phyloP scores from a whole-genome alignment of 1,139 yeast species.

The Suhomyces anneliseae region DNA sequence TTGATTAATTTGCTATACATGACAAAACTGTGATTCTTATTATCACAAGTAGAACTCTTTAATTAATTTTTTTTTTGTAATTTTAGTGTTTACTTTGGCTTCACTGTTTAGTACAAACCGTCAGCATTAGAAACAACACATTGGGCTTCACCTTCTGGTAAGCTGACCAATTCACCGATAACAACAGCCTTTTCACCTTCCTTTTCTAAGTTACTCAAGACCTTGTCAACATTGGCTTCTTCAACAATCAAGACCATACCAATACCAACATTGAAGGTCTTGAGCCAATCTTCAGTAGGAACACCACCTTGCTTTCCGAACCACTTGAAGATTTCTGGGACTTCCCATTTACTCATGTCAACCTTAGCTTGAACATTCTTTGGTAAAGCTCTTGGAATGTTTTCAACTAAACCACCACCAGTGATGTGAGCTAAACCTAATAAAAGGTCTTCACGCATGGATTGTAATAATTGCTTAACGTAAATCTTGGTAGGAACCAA shows the following conservation, averaged over 20 bases:
- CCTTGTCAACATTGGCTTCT: conserved; percentile 58
- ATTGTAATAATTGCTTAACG: conserved; percentile 83
- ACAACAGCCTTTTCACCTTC: conserved; percentile 76
- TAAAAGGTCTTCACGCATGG: conserved; percentile 64
- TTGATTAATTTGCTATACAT: too few species aligned
- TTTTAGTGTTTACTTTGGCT: neutral
- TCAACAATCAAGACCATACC: conserved; percentile 94
- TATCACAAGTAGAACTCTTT: neutral
- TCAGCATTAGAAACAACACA: conserved; percentile 69
- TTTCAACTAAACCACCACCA: conserved; percentile 97
- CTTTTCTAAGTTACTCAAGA: conserved; percentile 51
- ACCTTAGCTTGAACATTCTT: conserved; percentile 73
- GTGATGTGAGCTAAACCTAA: conserved; percentile 96
- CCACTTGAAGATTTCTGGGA: conserved; percentile 91
- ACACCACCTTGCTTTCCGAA: conserved; percentile 89
- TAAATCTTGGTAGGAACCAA: conserved; percentile 91
- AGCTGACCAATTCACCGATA: conserved; percentile 72
- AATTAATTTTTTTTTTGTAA: neutral
- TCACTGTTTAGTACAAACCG: conserved; percentile 48
- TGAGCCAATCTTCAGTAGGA: conserved; percentile 78
- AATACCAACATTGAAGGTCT: conserved; percentile 93
- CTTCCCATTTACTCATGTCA: conserved; percentile 77
- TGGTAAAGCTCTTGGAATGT: conserved; percentile 94
- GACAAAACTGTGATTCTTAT: too few species aligned
- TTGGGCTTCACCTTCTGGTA: conserved; percentile 54